Conservation (phyloP, 106 monocot species). For the Hemerocallis citrina region DNA sequence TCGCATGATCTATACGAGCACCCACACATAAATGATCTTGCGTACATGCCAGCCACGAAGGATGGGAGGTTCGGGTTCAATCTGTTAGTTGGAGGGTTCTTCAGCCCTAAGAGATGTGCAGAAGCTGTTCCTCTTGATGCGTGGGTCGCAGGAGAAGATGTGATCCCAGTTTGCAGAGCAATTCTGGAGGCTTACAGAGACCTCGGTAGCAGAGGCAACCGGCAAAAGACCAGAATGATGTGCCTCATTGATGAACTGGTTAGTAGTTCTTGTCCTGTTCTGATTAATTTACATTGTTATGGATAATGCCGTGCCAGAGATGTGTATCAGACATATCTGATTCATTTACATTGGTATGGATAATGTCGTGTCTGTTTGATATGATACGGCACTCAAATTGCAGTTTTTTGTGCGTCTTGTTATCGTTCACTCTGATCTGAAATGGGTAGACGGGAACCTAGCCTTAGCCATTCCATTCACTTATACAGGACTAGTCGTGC, state of each 20-base stretch:
- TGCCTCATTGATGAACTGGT: conserved; percentile 98
- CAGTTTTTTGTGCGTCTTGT: no score
- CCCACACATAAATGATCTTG: conserved; percentile 95
- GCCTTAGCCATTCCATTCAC: no score
- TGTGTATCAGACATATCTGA: no score
- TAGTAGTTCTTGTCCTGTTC: conserved; percentile 16
- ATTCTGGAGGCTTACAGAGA: conserved; percentile 81
- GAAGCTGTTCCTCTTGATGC: conserved; percentile 91
- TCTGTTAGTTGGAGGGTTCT: conserved; percentile 86
- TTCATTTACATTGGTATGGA: no score
- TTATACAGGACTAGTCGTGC: no score
- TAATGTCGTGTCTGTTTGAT: no score
- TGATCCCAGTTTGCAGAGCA: conserved; percentile 66
- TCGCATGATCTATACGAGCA: conserved; percentile 96
- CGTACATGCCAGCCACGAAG: conserved; percentile 89
- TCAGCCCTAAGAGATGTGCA: conserved; percentile 89
- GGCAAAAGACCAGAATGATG: conserved; percentile 98
- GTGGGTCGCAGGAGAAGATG: conserved; percentile 66
- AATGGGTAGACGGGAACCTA: no score
- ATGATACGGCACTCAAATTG: no score
- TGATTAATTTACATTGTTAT: background rate
- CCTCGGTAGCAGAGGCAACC: conserved; percentile 77
- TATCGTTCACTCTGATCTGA: no score
- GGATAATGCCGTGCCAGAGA: background rate
- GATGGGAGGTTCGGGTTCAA: conserved; percentile 84